Evolutionary conservation across 2,329 filamentous ascomycete species (phyloP).

Genomic region (Penicillium janthinellum): DNA sequence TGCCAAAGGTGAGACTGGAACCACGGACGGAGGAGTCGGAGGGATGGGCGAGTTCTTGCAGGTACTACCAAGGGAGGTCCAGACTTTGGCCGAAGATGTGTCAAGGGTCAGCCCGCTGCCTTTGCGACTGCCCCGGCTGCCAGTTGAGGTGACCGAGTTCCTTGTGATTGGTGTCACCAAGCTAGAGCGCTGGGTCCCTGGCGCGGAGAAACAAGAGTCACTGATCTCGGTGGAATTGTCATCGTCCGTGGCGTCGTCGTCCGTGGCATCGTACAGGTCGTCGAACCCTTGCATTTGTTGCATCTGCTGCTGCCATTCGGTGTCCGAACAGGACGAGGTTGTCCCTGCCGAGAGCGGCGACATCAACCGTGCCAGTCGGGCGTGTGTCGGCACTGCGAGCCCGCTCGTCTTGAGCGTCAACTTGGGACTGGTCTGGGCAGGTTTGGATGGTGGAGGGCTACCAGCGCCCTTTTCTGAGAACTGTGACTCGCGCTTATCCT

Average conservation of each 20-base stretch:
- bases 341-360: slow-evolving; percentile 38
- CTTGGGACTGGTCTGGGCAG: slow-evolving; percentile 25
- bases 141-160: slow-evolving; percentile 39
- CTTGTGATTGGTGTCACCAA: slow-evolving; percentile 47
- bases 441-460: slow-evolving; percentile 10
- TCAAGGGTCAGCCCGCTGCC: slow-evolving; percentile 59
- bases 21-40: slow-evolving; percentile 54
- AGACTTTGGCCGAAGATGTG: slow-evolving; percentile 60
- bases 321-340: slow-evolving; percentile 48
- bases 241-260: slow-evolving; percentile 61
- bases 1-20: slow-evolving; percentile 75
- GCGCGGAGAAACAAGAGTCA: slow-evolving; percentile 51
- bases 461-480: slow-evolving; percentile 22
- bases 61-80: slow-evolving; percentile 59
- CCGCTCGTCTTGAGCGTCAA: slow-evolving; percentile 40
- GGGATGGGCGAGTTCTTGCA: slow-evolving; percentile 51
- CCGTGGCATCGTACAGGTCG: slow-evolving; percentile 83
- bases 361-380: slow-evolving; percentile 30
- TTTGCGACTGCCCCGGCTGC: slow-evolving; percentile 40
- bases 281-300: slow-evolving; percentile 73
- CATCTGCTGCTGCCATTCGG: slow-evolving; percentile 66
- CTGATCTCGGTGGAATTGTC: slow-evolving; percentile 48
- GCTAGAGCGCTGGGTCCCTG: slow-evolving; percentile 52
- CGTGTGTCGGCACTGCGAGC: slow-evolving; percentile 25
- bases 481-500: slow-evolving; percentile 50